phyloP scores from a whole-genome alignment of 2,329 filamentous ascomycete species.

The Xylariales sp. region DNA sequence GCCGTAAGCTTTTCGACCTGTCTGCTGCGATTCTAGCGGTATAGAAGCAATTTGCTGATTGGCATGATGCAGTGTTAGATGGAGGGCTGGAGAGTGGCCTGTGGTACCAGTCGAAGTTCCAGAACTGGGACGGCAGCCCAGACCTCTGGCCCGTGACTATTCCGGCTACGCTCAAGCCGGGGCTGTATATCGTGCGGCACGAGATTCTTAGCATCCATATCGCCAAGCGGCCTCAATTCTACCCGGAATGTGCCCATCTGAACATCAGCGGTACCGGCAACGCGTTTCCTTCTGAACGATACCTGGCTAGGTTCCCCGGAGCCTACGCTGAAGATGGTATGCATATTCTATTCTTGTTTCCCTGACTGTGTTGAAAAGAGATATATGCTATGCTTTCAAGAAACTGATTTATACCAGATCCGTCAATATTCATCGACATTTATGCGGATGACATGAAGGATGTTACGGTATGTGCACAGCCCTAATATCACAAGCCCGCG shows the following conservation, averaged over 20 bases:
- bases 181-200: conserved; percentile 64
- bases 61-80: conserved; percentile 42
- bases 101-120: conserved; percentile 56
- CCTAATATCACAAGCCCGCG: no score
- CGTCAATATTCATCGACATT: conserved; percentile 54
- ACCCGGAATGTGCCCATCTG: conserved; percentile 55
- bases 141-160: conserved; percentile 60
- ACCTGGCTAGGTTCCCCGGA: conserved; percentile 52
- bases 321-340: conserved; percentile 52
- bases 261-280: conserved; percentile 50
- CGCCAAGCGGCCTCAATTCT: conserved; percentile 59
- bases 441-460: conserved; percentile 51
- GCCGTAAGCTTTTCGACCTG: conserved; percentile 31
- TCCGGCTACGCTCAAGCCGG: conserved; percentile 57
- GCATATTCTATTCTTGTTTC: conserved; percentile 18
- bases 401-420: conserved; percentile 45
- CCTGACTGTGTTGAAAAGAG: neutral
- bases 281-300: conserved; percentile 46
- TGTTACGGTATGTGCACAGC: conserved; percentile 45
- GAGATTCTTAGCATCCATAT: conserved; percentile 65
- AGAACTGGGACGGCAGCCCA: conserved; percentile 54
- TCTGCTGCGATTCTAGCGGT: neutral
- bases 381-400: no score
- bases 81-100: conserved; percentile 51
- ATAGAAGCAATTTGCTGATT: conserved; percentile 3